Evolutionary conservation across 2,329 filamentous ascomycete genomes (phyloP).

Genomic region (Alternaria arbusti): DNA sequence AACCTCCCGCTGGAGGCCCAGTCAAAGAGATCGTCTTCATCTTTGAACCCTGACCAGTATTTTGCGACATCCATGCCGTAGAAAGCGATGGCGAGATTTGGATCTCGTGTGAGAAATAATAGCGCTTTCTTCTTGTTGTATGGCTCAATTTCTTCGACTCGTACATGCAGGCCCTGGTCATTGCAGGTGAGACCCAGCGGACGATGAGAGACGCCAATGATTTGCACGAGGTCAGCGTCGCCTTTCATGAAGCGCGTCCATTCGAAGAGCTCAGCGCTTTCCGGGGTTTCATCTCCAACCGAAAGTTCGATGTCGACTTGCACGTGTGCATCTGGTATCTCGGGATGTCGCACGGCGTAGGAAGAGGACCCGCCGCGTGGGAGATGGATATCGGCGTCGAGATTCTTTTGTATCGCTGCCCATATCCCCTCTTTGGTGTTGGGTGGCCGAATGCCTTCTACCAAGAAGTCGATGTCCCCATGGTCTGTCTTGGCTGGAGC

Average conservation of each 20-base stretch:
- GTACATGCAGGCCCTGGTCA: slow-evolving; percentile 67
- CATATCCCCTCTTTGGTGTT: slow-evolving; percentile 23
- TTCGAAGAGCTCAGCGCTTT: slow-evolving; percentile 46
- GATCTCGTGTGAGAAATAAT: slow-evolving; percentile 66
- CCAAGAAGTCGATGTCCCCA: slow-evolving; percentile 77
- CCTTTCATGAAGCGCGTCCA: slow-evolving; percentile 73
- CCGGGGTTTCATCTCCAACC: slow-evolving; percentile 36
- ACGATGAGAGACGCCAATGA: slow-evolving; percentile 68
- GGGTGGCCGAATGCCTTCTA: slow-evolving; percentile 42
- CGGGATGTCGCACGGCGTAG: slow-evolving; percentile 59
- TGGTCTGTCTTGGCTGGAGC: slow-evolving; percentile 71
- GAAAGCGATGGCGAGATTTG: slow-evolving; percentile 64
- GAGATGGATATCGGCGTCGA: slow-evolving; percentile 54
- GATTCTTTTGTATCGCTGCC: slow-evolving; percentile 44
- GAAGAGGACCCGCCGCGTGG: slow-evolving; percentile 37
- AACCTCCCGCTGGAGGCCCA: slow-evolving; percentile 66
- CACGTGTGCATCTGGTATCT: slow-evolving; percentile 52
- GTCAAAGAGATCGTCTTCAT: slow-evolving; percentile 63
- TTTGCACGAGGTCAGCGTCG: slow-evolving; percentile 75
- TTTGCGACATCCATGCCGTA: slow-evolving; percentile 62
- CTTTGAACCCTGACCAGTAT: slow-evolving; percentile 64
- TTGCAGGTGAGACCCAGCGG: slow-evolving; percentile 71
- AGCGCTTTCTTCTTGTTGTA: slow-evolving; percentile 63
- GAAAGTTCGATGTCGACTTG: slow-evolving; percentile 74
- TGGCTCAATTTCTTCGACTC: slow-evolving; percentile 71